These are phyloP conservation scores for Pluteus cervinus DNA, from an alignment of 768 basidiomycete genomes.

Conservation along the genomic window DNA sequence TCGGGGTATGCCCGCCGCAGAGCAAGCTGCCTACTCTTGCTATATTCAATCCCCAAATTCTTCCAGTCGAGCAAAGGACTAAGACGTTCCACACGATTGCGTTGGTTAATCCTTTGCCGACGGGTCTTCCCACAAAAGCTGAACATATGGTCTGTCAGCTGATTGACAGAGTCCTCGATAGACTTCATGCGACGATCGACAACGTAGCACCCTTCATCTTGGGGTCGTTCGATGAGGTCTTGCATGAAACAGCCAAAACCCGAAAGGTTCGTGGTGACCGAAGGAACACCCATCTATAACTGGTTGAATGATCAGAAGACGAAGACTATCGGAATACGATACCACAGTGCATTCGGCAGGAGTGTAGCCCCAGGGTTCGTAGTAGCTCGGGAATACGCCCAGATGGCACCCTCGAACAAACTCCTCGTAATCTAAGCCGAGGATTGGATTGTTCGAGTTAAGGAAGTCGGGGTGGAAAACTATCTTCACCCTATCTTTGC, in stretches of 20 bases:
- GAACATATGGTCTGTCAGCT: conserved; percentile 73
- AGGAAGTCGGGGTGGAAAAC: conserved; percentile 98
- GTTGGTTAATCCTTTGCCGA: conserved; percentile 97
- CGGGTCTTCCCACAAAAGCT: conserved; percentile 76
- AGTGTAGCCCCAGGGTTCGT: conserved; percentile 95
- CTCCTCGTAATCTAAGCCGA: conserved; percentile 98
- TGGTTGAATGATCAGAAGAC: conserved; percentile 7
- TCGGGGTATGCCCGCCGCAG: conserved; percentile 94
- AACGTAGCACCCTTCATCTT: conserved; percentile 96
- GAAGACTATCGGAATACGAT: conserved; percentile 22
- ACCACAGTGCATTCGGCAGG: conserved; percentile 99
- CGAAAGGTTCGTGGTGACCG: conserved; percentile 94
- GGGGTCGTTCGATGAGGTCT: conserved; percentile 90
- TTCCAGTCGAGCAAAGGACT: conserved; percentile 97
- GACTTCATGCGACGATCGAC: conserved; percentile 87
- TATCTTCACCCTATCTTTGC: conserved; percentile 90
- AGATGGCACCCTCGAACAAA: conserved; percentile 98
- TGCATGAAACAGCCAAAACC: conserved; percentile 99
- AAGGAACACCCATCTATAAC: conserved; percentile 91
- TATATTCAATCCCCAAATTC: conserved; percentile 94
- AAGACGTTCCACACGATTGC: conserved; percentile 94
- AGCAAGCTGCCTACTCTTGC: conserved; percentile 89
- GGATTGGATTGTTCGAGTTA: conserved; percentile 95
- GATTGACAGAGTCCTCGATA: conserved; percentile 86
- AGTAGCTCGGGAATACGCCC: conserved; percentile 97